Evolutionary conservation across 768 basidiomycete genomes (phyloP).

Genomic region (Austroboletus eburneus): DNA sequence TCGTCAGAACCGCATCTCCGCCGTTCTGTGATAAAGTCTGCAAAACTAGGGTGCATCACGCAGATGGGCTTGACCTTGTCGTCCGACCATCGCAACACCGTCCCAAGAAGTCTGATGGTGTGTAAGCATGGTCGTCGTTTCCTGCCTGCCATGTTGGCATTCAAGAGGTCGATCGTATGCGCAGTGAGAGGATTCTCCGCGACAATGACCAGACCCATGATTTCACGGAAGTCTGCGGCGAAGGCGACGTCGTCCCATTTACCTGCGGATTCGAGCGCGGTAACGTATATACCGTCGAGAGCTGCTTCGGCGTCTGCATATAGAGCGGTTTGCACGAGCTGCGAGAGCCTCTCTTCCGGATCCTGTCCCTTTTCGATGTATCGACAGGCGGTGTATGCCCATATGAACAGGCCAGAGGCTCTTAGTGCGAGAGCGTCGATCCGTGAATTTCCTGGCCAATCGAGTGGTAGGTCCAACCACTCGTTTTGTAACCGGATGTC

Average conservation of each 20-base stretch:
- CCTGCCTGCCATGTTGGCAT: conserved; percentile 8
- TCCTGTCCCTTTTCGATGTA: conserved; percentile 31
- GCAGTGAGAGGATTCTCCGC: conserved; percentile 26
- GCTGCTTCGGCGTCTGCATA: conserved; percentile 26
- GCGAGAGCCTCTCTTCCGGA: conserved; percentile 27
- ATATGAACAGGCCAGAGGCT: conserved; percentile 32
- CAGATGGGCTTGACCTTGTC: conserved; percentile 28
- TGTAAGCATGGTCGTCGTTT: conserved; percentile 27
- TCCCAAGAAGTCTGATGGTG: conserved; percentile 25
- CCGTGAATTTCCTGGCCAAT: conserved; percentile 27
- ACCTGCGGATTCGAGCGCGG: conserved; percentile 29
- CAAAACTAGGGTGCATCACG: conserved; percentile 32
- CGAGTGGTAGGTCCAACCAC: conserved; percentile 21
- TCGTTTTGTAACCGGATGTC: conserved; percentile 26
- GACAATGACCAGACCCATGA: conserved; percentile 29
- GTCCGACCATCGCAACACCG: conserved; percentile 26
- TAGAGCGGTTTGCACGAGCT: conserved; percentile 18
- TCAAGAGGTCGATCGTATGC: conserved; percentile 25
- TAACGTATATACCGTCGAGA: conserved; percentile 27
- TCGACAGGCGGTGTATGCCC: conserved; percentile 32
- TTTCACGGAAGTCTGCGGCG: conserved; percentile 29
- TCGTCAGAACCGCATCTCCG: conserved; percentile 25
- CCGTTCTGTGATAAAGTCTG: conserved; percentile 31
- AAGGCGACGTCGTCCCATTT: conserved; percentile 30
- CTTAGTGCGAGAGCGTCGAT: conserved; percentile 20